Percentiles rank a stretch among this genome's conserved stretches.
Evolutionary conservation across 345 rosid species (phyloP).

Genomic region (Eucalyptus tenuipes): DNA sequence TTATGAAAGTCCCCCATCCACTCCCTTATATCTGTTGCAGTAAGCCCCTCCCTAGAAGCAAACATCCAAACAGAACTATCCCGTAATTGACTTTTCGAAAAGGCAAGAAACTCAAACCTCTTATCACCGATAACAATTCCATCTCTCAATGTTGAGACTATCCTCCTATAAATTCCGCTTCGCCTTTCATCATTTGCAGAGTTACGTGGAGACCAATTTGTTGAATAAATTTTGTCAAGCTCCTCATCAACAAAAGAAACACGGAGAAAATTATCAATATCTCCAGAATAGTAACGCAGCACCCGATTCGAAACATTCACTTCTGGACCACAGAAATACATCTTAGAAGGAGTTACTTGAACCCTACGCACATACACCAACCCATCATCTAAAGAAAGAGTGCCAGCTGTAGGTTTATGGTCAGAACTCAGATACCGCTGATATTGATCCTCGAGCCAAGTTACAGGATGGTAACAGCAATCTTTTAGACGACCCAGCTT

Average conservation of each 20-base stretch:
- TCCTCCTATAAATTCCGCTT: conserved; percentile 23
- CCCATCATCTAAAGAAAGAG: conserved; percentile 17
- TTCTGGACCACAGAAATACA: conserved; percentile 43
- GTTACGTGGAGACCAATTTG: background rate
- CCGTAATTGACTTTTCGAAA: conserved; percentile 34
- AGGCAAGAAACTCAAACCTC: conserved; percentile 49
- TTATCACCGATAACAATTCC: conserved; percentile 28
- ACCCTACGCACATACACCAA: conserved; percentile 26
- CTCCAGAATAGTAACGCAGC: conserved; percentile 18
- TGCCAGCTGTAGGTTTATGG: conserved; percentile 6
- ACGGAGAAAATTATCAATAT: conserved; percentile 27
- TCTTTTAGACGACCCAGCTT: conserved; percentile 10
- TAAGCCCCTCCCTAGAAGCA: conserved; percentile 30
- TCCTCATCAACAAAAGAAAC: conserved; percentile 43
- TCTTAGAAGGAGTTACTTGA: conserved; percentile 38
- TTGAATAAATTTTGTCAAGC: conserved; percentile 16
- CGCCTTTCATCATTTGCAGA: background rate
- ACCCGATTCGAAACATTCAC: conserved; percentile 40
- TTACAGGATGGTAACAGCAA: conserved; percentile 33
- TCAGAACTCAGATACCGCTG: background rate
- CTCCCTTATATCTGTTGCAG: conserved; percentile 22
- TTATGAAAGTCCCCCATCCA: conserved; percentile 23
- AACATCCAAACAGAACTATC: conserved; percentile 61
- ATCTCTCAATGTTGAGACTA: conserved; percentile 19
- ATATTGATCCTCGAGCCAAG: conserved; percentile 28